These are phyloP conservation scores for Metschnikowia anglica DNA, from an alignment of 805 yeast species.

Conservation along the genomic window DNA sequence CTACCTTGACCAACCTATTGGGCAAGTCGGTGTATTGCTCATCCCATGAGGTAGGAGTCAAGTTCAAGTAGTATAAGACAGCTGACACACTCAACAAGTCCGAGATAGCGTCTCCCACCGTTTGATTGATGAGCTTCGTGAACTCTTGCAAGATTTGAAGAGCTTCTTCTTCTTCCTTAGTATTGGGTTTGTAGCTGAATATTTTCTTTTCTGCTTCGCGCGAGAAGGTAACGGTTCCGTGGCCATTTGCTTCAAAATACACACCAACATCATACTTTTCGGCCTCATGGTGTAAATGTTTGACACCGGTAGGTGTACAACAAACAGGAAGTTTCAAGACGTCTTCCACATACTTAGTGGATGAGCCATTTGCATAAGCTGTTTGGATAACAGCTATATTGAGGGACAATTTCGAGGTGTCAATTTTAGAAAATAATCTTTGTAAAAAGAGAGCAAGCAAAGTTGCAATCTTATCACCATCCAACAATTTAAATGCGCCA, in stretches of 20 bases:
- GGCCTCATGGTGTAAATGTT: constrained; percentile 93
- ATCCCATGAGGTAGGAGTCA: constrained; percentile 74
- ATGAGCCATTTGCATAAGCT: constrained; percentile 95
- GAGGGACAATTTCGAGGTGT: constrained; percentile 44
- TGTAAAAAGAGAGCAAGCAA: constrained; percentile 69
- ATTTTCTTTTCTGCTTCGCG: constrained; percentile 42
- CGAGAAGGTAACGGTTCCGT: constrained; percentile 89
- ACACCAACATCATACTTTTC: constrained; percentile 83
- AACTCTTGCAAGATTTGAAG: constrained; percentile 57
- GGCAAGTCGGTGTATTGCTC: constrained; percentile 79
- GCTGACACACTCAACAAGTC: constrained; percentile 79
- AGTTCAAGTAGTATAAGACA: constrained; percentile 53
- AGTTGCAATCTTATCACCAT: constrained; percentile 93
- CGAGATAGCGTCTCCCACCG: constrained; percentile 98
- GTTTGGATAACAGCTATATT: constrained; percentile 89
- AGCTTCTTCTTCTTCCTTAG: constrained; percentile 47
- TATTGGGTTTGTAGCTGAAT: constrained; percentile 31
- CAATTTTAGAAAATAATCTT: constrained; percentile 47
- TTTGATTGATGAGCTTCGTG: constrained; percentile 80
- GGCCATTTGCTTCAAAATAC: constrained; percentile 99
- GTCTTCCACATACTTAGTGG: constrained; percentile 68
- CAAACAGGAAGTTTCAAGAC: constrained; percentile 71
- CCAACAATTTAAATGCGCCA: constrained; percentile 57
- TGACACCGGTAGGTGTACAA: constrained; percentile 94
- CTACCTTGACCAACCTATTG: constrained; percentile 74